Conservation (phyloP, 768 basidiomycete species). For the Ramaria rubella region DNA sequence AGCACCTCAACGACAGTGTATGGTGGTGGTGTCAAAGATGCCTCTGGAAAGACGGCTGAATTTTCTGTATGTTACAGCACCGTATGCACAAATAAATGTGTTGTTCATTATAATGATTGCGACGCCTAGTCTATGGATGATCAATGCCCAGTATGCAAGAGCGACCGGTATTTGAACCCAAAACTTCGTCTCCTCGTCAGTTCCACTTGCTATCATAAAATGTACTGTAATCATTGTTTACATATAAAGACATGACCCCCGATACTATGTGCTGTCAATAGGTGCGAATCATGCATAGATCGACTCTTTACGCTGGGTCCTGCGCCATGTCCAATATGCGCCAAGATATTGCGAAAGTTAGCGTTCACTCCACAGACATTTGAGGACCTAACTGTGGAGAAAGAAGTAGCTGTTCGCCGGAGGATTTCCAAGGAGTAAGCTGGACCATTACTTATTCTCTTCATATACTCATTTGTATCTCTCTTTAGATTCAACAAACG, state of each 20-base stretch:
- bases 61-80: conserved; percentile 48
- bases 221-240: conserved; percentile 43
- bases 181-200: conserved; percentile 90
- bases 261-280: conserved; percentile 25
- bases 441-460: not conserved
- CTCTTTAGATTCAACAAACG: conserved; percentile 83
- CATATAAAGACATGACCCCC: not conserved
- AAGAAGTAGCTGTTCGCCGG: conserved; percentile 85
- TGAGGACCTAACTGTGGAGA: conserved; percentile 87
- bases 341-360: conserved; percentile 78
- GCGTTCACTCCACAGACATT: conserved; percentile 96
- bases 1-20: conserved; percentile 70
- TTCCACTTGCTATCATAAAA: conserved; percentile 92
- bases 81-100: not conserved
- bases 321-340: conserved; percentile 92
- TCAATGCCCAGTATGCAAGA: conserved; percentile 95
- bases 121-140: conserved; percentile 72
- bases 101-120: not conserved
- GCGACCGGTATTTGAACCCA: conserved; percentile 91
- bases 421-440: conserved; percentile 84
- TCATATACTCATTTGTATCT: not conserved
- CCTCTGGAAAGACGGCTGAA: conserved; percentile 73
- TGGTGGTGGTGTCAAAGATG: conserved; percentile 81
- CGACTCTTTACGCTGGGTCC: conserved; percentile 92
- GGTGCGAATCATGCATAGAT: conserved; percentile 99